Base-by-base conservation (phyloP, 2,329 filamentous ascomycete genomes). In the Hymenotorrendiella dingleyae region DNA sequence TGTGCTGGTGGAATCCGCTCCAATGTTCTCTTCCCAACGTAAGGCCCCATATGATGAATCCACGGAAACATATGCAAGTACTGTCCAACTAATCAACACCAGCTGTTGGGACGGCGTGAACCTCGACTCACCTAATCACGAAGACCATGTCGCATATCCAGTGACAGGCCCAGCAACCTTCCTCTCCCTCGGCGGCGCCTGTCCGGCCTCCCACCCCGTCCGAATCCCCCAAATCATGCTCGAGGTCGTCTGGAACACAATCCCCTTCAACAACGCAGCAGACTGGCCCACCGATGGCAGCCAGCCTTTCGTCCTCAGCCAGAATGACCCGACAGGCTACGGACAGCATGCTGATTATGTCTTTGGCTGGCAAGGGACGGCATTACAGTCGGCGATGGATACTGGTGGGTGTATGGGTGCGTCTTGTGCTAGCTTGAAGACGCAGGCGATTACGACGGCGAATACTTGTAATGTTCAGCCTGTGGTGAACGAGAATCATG, bases 11-110 rank as follows among this genome's bases (percentile, higher is more conserved):
- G 77, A 40, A 69, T 93, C 36, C 83, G 87, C 36, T 69, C 89
- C 34, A 87, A 94, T 64, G 66, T 91, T 49, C 85, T 85, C 73
- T 93, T 94, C 67, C 86, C 86, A 1, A 47, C 45, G 69, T 74
- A 28, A 74, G 80, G 35, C 66, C 21, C 11, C n/a, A n/a, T n/a
- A n/a, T n/a, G n/a, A n/a, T n/a, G n/a, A n/a, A 4, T 20, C 28
- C 5, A 19, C 1, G n/a, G 4, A n/a, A 11, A 5, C 17, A 5
- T 24, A 28, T 30, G 2, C 23, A 11, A 22, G n/a, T 14, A 20
- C 8, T 21, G 14, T 14, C 22, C 19, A 19, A 28, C 30, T 36
- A 11, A 42, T 19, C 16, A 27, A 33, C 28, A 20, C 84, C 22
- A 46, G 43, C 3, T 53, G 50, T 37, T 53, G 50, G 50, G 48